phyloP scores from a whole-genome alignment of 352 stramenopile species.

The Aphanomyces stellatus region DNA sequence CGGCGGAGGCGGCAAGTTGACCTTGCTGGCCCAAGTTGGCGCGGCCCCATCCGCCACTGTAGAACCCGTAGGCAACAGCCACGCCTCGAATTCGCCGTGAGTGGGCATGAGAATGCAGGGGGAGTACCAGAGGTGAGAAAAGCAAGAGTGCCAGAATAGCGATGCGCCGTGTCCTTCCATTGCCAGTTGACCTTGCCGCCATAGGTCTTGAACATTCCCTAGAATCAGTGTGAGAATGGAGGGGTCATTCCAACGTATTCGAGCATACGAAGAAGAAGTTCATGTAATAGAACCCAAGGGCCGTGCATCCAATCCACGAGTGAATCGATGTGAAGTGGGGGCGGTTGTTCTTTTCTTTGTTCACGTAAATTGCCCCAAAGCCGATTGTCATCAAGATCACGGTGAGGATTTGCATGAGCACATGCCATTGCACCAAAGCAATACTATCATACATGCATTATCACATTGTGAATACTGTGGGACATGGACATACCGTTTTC shows the following conservation, averaged over 20 bases:
- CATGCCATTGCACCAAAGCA: slow-evolving; percentile 10
- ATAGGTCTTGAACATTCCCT: slow-evolving; percentile 2
- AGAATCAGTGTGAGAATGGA: not conserved
- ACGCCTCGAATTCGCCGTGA: not conserved
- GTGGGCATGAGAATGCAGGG: not conserved
- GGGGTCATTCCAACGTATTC: not conserved
- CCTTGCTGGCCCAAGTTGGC: slow-evolving; percentile 1
- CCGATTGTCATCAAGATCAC: slow-evolving; percentile 3
- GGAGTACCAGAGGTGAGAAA: slow-evolving; percentile 8
- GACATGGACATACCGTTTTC: not conserved
- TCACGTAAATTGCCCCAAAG: slow-evolving; percentile 14
- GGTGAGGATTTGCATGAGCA: slow-evolving; percentile 10
- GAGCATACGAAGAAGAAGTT: slow-evolving; percentile 6
- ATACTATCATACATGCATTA: too few relatives aligned
- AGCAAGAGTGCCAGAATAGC: not conserved
- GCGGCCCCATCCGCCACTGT: slow-evolving; percentile 17
- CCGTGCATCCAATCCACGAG: slow-evolving; percentile 2
- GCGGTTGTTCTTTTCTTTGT: slow-evolving; percentile 11
- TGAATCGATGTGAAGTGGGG: slow-evolving; percentile 15
- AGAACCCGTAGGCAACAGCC: slow-evolving; percentile 4
- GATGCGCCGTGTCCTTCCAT: slow-evolving; percentile 13
- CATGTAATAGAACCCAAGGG: slow-evolving; percentile 3
- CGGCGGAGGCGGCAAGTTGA: not conserved
- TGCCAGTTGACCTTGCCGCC: slow-evolving; percentile 5
- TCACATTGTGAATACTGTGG: too few relatives aligned